These are phyloP conservation scores for Fomes fomentarius DNA, from an alignment of 1,284 basidiomycete species.

Conservation along the genomic window DNA sequence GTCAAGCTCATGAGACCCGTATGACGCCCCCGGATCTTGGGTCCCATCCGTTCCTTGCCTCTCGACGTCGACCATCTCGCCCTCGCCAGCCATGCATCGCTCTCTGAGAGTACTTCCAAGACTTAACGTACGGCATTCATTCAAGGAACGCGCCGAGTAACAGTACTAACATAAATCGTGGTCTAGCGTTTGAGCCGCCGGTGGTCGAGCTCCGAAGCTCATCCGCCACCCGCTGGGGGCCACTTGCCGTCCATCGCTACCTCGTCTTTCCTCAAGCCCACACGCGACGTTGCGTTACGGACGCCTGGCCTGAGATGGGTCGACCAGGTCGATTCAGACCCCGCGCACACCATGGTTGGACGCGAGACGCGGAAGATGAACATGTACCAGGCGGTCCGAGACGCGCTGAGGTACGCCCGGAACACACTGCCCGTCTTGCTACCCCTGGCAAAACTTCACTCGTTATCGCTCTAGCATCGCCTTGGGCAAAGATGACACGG, in stretches of 20 bases:
- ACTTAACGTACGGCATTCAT: slow-evolving; percentile 17
- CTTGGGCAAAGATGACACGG: slow-evolving; percentile 81
- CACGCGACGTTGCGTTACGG: slow-evolving; percentile 70
- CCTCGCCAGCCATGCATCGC: slow-evolving; percentile 17
- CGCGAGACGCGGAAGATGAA: slow-evolving; percentile 92
- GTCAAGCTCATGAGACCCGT: slow-evolving; percentile 22
- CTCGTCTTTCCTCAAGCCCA: slow-evolving; percentile 62
- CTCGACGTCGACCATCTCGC: slow-evolving; percentile 30
- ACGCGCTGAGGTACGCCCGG: slow-evolving; percentile 73
- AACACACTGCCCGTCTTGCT: slow-evolving; percentile 1
- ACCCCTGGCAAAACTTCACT: neutral
- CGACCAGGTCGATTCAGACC: slow-evolving; percentile 56
- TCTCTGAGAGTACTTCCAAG: slow-evolving; percentile 19
- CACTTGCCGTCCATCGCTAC: slow-evolving; percentile 70
- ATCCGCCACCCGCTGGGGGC: slow-evolving; percentile 66
- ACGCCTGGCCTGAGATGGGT: slow-evolving; percentile 74
- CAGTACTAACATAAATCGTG: neutral
- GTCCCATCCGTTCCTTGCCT: slow-evolving; percentile 15
- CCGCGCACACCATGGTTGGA: slow-evolving; percentile 58
- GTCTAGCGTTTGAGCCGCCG: slow-evolving; percentile 35
- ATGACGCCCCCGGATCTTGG: slow-evolving; percentile 26
- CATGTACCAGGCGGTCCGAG: slow-evolving; percentile 86
- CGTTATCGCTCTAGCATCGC: slow-evolving; percentile 61
- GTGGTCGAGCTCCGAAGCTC: slow-evolving; percentile 58
- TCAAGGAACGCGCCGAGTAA: neutral